Percentiles rank a stretch among this genome's conserved stretches.
Evolutionary conservation across 2,329 filamentous ascomycete genomes (phyloP).

Genomic region (Pseudocercospora pini-densiflorae): DNA sequence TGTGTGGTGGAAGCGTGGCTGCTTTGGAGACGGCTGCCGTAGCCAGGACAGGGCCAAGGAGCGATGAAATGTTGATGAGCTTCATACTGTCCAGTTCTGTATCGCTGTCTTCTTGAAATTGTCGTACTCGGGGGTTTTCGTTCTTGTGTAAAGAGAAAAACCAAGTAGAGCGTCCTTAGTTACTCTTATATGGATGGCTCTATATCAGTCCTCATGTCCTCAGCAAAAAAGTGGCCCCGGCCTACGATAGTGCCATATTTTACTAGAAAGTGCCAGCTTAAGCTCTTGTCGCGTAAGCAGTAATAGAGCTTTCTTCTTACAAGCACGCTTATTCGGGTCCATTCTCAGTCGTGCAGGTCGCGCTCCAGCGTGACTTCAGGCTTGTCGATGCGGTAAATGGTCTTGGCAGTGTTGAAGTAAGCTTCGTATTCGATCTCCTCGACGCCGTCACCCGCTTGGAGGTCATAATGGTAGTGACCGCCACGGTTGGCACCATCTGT

Average conservation of each 20-base stretch:
- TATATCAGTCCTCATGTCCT: background rate
- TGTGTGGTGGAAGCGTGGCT: background rate
- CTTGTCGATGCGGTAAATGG: conserved; percentile 37
- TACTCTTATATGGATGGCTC: background rate
- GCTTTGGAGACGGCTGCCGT: background rate
- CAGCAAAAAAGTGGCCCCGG: background rate
- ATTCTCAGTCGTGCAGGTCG: conserved; percentile 35
- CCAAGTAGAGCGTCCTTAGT: background rate
- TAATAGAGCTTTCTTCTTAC: background rate
- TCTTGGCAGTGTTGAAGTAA: conserved; percentile 39
- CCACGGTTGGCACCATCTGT: conserved; percentile 32
- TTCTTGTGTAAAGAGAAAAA: background rate
- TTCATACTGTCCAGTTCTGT: background rate
- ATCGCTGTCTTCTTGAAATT: background rate
- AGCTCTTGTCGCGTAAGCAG: background rate
- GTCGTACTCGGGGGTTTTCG: background rate
- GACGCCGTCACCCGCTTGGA: conserved; percentile 22
- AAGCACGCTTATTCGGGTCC: background rate
- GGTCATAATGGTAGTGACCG: conserved; percentile 40
- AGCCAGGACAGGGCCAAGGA: background rate
- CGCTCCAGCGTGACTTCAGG: conserved; percentile 33
- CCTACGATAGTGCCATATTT: background rate
- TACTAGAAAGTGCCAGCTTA: background rate
- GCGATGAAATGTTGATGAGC: background rate
- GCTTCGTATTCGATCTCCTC: conserved; percentile 39